Evolutionary conservation across 176 grass and related monocot genomes (phyloP), one percentile per base, ranked within the genome.

Genomic region (Olyra latifolia): DNA sequence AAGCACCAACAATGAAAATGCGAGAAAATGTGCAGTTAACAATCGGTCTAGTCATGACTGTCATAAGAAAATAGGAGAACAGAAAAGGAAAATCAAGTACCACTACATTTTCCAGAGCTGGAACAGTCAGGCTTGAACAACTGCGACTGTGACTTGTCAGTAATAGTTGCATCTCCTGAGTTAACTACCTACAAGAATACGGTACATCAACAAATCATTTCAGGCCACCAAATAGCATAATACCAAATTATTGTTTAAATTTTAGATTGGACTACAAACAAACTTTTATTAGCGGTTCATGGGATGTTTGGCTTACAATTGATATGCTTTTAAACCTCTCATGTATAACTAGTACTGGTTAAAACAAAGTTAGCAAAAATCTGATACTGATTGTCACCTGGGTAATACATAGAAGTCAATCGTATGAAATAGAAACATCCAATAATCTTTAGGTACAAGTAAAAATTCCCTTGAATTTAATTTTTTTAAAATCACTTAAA

Each of bases 21-120:
- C 9, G 4, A 57, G 54, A 61, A 76, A 61, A 32, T 77, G 56
- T 1, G 8, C 10, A 62, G 4, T 53, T 35, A 28, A 72, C 5
- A 59, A 24, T 56, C 20, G 24, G 29, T 43, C 0, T 32, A 69
- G 8, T 7, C 66, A 62, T 30, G 65, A 80, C 29, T 39, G 14
- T 57, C 24, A 76, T 35, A 69, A 41, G 2, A 54, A 39, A 87
- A 71, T 13, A 66, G 53, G 42, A 69, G n/a, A 53, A 76, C 16
- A 15, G 32, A 70, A 79, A 64, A 88, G 57, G 79, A 85, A 85
- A 57, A 69, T 86, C 17, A 98, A 87, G 62, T 98, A 98, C 92
- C 95, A 83, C 88, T 94, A 81, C 63, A 98, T 91, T 94, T 94
- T 83, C 87, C 85, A 76, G 89, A 94, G 83, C 89, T 89, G 69